phyloP scores from a whole-genome alignment of 257 asterid genomes.

The Nicotiana undulata region DNA sequence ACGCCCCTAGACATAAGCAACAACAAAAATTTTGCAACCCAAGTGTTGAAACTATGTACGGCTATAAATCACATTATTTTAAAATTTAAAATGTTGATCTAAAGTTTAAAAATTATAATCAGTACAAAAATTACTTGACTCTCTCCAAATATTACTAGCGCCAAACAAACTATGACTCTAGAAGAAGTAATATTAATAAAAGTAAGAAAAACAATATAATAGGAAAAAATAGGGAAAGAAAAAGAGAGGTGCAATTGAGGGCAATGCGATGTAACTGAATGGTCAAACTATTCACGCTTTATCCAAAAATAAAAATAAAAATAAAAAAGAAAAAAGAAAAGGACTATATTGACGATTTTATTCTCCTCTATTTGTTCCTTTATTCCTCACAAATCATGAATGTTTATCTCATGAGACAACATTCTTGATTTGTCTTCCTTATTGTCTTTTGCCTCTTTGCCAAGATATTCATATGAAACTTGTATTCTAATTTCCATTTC shows the following conservation, averaged over 20 bases:
- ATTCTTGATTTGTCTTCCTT: conserved; percentile 11
- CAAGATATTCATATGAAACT: not conserved
- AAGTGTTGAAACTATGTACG: too few relatives aligned
- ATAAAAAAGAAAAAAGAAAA: not conserved
- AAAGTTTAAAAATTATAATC: not conserved
- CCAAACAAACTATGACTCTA: not conserved
- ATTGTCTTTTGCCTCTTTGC: not conserved
- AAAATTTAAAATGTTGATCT: too few relatives aligned
- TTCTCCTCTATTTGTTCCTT: not conserved
- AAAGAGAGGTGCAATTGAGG: not conserved
- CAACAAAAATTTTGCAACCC: too few relatives aligned
- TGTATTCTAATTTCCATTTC: not conserved
- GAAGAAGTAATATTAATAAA: not conserved
- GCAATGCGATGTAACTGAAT: not conserved
- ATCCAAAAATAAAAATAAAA: not conserved
- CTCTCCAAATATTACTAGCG: not conserved
- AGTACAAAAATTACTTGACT: not conserved
- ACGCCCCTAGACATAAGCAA: too few relatives aligned
- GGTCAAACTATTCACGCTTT: not conserved
- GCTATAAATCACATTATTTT: too few relatives aligned
- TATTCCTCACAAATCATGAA: conserved; percentile 15
- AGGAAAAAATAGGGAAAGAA: not conserved
- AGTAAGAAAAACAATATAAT: too few relatives aligned
- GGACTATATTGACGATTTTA: not conserved
- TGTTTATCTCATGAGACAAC: conserved; percentile 14